phyloP scores from a whole-genome alignment of 2,329 filamentous ascomycete genomes.

The Xylariaceae sp. region DNA sequence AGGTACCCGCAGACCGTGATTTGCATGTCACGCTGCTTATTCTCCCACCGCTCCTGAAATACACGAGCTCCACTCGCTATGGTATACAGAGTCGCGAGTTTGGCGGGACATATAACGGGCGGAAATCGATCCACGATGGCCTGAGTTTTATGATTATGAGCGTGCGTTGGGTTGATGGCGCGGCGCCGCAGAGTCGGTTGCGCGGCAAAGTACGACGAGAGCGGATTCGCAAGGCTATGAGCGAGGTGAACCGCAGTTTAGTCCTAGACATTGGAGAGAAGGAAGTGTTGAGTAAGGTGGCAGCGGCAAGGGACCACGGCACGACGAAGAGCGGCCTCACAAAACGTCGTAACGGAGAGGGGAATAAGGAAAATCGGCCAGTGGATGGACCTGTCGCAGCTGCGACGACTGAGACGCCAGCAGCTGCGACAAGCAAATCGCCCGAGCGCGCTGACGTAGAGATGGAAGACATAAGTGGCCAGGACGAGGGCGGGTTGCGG shows the following conservation, averaged over 20 bases:
- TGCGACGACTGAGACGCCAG: not conserved
- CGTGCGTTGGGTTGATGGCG: slow-evolving; percentile 80
- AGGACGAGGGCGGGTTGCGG: slow-evolving; percentile 7
- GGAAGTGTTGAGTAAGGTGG: slow-evolving; percentile 20
- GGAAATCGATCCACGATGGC: slow-evolving; percentile 62
- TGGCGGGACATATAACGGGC: slow-evolving; percentile 48
- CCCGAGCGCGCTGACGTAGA: not conserved
- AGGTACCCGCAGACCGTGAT: slow-evolving; percentile 64
- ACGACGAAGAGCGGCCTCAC: slow-evolving; percentile 29
- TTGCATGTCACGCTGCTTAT: slow-evolving; percentile 83
- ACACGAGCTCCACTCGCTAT: slow-evolving; percentile 67
- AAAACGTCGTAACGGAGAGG: slow-evolving; percentile 22
- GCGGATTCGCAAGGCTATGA: slow-evolving; percentile 52
- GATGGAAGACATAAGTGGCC: not conserved
- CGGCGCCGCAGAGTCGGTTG: slow-evolving; percentile 51
- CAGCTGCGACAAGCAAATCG: not conserved
- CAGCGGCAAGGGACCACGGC: slow-evolving; percentile 22
- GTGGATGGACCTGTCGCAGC: not conserved
- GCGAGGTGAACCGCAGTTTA: slow-evolving; percentile 42
- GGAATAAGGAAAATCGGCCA: slow-evolving; percentile 46
- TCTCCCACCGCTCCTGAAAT: slow-evolving; percentile 71
- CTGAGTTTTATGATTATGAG: slow-evolving; percentile 81
- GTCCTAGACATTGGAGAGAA: slow-evolving; percentile 31
- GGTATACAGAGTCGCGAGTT: slow-evolving; percentile 80
- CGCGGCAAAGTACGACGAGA: slow-evolving; percentile 52